A percentile compares a stretch with the other conserved stretches of the same genome.
These are phyloP conservation scores for Phytomonas francai DNA, from an alignment of 208 protist genomes.

Conservation along the genomic window DNA sequence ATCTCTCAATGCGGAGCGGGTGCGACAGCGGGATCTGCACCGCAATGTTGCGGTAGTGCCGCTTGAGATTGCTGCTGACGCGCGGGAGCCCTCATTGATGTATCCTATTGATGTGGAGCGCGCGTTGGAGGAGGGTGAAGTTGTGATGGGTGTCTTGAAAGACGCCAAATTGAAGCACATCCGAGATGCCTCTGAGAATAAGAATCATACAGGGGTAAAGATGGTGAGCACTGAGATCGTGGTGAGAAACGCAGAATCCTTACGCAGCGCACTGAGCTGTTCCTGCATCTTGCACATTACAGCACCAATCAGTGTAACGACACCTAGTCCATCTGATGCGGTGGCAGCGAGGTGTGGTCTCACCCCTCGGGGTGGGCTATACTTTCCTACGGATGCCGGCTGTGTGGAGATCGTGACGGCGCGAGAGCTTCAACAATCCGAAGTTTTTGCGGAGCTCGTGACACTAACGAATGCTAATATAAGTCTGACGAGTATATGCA, in stretches of 20 bases:
- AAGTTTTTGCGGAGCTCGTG: slow-evolving; percentile 83
- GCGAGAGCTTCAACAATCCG: slow-evolving; percentile 60
- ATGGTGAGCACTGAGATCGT: slow-evolving; percentile 23
- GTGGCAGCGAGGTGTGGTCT: background rate
- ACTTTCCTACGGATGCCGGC: slow-evolving; percentile 11
- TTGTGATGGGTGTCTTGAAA: slow-evolving; percentile 28
- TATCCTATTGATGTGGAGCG: slow-evolving; percentile 50
- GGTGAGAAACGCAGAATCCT: slow-evolving; percentile 37
- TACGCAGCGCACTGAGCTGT: slow-evolving; percentile 35
- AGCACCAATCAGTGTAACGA: slow-evolving; percentile 15
- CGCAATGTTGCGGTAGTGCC: slow-evolving; percentile 63
- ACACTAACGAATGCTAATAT: slow-evolving; percentile 79
- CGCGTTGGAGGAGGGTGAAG: slow-evolving; percentile 49
- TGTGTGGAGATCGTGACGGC: slow-evolving; percentile 40
- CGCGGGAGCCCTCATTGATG: slow-evolving; percentile 20
- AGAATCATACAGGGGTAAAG: background rate
- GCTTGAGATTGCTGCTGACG: slow-evolving; percentile 20
- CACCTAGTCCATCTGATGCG: background rate
- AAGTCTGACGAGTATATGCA: slow-evolving; percentile 22
- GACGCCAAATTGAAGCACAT: slow-evolving; percentile 11
- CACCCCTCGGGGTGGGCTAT: background rate
- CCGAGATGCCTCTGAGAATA: slow-evolving; percentile 12
- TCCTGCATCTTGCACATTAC: slow-evolving; percentile 33
- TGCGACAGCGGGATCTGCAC: slow-evolving; percentile 47
- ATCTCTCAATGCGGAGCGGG: slow-evolving; percentile 45